These are phyloP conservation scores for Ilex aquifolium DNA, from an alignment of 257 asterid genomes.

Conservation along the genomic window DNA sequence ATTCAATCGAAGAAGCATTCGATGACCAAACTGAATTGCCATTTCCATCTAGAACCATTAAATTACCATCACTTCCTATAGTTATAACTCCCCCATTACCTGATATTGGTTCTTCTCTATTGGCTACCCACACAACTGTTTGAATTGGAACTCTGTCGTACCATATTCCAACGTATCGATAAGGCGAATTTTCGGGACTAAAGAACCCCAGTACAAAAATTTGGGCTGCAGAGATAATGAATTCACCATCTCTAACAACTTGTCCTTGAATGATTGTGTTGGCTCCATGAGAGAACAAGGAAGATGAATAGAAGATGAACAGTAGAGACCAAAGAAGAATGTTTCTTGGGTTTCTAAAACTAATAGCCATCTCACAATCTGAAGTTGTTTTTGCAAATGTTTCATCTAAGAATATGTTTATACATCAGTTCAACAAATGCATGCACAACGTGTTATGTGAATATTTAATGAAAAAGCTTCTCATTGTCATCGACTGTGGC, in stretches of 20 bases:
- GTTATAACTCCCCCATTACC: conserved; percentile 38
- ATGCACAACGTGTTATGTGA: background rate
- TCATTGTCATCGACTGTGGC: background rate
- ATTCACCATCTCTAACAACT: conserved; percentile 38
- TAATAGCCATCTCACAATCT: conserved; percentile 15
- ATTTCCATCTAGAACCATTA: conserved; percentile 30
- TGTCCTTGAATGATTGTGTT: conserved; percentile 28
- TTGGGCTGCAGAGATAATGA: conserved; percentile 31
- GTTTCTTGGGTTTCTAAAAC: conserved; percentile 3
- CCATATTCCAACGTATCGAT: conserved; percentile 74
- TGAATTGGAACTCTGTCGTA: conserved; percentile 18
- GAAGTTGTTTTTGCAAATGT: background rate
- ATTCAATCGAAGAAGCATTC: conserved; percentile 10
- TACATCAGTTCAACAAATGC: background rate
- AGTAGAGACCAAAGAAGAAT: conserved; percentile 13
- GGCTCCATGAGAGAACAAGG: conserved; percentile 19
- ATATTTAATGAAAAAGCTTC: background rate
- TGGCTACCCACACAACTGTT: conserved; percentile 74
- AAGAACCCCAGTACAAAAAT: conserved; percentile 65
- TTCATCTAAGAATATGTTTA: background rate
- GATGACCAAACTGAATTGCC: conserved; percentile 37
- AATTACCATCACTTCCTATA: conserved; percentile 32
- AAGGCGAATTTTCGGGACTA: conserved; percentile 35
- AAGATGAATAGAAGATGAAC: conserved; percentile 8
- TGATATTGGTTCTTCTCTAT: conserved; percentile 45